Base-by-base conservation (phyloP, 139 green algal species). In the Ulvella scutata region DNA sequence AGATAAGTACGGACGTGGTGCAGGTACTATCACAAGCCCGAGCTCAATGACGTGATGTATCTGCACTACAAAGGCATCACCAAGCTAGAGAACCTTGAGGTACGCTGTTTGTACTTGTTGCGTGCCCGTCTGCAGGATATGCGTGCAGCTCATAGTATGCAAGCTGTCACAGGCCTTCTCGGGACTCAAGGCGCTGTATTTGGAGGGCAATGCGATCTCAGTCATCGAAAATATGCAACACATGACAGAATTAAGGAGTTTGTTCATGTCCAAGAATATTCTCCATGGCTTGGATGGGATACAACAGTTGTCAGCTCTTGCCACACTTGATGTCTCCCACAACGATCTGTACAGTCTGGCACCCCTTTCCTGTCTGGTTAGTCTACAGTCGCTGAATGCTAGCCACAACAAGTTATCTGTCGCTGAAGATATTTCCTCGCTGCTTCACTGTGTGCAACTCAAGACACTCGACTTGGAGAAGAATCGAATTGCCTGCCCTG, bases 21-120 rank as follows among this genome's bases (percentile, higher is more conserved):
- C 81, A 92, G 87, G 43, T 92, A 91, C 67, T 76, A 79, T 4
- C 83, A 76, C 59, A 82, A 75, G 1, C 88, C 87, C 3, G 83
- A 87, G 74, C 84, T 93, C 4, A 93, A 93, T 73, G 86, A 93
- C 43, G 76, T 93, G 2, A 82, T 93, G 3, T 86, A 93, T 62
- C 77, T 93, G 34, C 85, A 92, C 72, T 86, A 86, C 85, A 91
- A 91, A 31, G 87, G 85, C 38, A 92, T 93, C 43, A 82, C 75
- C 2, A 82, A 83, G 73, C 74, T 93, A 17, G 74, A 92, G 43
- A 89, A 85, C 59, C 44, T 92, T 2, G 82, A 90, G 43, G 87
- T 91, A 60, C 67, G 86, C 62, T 1, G 4, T 3, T 28, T 33
- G 26, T 33, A 6, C 23, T 72, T 34, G 17, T 36, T 7, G 23